Conservation (phyloP, 768 basidiomycete genomes). For the Sporobolomyces pararoseus region DNA sequence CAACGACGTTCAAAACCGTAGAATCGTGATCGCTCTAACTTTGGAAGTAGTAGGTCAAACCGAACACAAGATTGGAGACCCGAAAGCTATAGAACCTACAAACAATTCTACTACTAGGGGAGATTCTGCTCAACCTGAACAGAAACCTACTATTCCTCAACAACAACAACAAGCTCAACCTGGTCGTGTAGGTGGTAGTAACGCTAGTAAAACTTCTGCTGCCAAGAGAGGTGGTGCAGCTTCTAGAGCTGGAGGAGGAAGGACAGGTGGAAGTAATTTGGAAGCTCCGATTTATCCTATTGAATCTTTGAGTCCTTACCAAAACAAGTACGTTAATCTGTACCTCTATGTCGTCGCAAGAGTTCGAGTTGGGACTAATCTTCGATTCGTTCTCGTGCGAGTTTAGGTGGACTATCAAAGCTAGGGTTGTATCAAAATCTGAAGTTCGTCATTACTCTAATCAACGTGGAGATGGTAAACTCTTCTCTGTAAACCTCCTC, state of each 20-base stretch:
- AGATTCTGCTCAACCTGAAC: conserved; percentile 41
- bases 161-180: neutral
- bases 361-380: neutral
- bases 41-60: conserved; percentile 59
- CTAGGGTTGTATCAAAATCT: conserved; percentile 79
- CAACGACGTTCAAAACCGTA: conserved; percentile 76
- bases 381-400: no score
- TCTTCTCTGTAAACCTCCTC: conserved; percentile 89
- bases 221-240: conserved; percentile 16
- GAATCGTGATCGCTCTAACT: conserved; percentile 73
- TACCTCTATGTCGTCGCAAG: neutral
- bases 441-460: conserved; percentile 90
- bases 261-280: conserved; percentile 1
- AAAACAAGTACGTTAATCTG: conserved; percentile 63
- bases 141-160: conserved; percentile 8
- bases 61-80: conserved; percentile 72
- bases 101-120: conserved; percentile 46
- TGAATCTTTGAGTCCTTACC: conserved; percentile 89
- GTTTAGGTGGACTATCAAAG: conserved; percentile 89
- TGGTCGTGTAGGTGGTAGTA: conserved; percentile 43
- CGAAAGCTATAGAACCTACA: conserved; percentile 49
- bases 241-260: conserved; percentile 14
- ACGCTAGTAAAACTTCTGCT: conserved; percentile 38
- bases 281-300: conserved; percentile 67
- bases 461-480: conserved; percentile 82